Conservation (phyloP, 257 asterid genomes). For the Linderniella brevidens region DNA sequence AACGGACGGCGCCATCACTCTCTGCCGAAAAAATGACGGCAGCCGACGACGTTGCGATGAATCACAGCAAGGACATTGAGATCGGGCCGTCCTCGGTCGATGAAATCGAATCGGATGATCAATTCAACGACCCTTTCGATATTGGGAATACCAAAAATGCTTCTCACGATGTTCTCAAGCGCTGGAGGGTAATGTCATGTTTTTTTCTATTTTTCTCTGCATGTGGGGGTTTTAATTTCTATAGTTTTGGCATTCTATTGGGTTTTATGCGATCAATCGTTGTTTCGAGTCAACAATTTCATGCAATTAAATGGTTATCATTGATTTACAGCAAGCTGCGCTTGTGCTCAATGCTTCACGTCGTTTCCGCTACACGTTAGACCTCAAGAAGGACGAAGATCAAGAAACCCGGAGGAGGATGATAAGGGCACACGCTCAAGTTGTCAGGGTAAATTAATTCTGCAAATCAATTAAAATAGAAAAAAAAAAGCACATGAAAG, state of each 20-base stretch:
- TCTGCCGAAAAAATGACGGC: too few species aligned
- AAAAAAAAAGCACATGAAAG: neutral
- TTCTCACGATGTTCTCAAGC: conserved; percentile 49
- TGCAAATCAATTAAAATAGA: too few species aligned
- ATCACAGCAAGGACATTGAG: too few species aligned
- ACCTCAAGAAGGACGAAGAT: conserved; percentile 60
- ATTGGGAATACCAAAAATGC: conserved; percentile 67
- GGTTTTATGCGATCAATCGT: neutral
- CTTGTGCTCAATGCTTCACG: conserved; percentile 96
- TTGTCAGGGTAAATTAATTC: conserved; percentile 45
- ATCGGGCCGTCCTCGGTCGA: too few species aligned
- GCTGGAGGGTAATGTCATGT: conserved; percentile 70
- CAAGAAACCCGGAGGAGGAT: conserved; percentile 52
- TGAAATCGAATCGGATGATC: too few species aligned
- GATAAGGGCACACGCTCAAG: conserved; percentile 98
- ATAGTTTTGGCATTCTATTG: neutral
- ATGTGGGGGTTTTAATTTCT: neutral
- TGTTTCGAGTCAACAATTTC: neutral
- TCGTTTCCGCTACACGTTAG: conserved; percentile 80
- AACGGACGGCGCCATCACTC: too few species aligned
- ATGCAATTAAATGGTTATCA: neutral
- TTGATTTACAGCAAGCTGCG: conserved; percentile 66
- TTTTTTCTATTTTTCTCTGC: neutral
- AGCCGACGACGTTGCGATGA: too few species aligned
- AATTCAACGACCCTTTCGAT: conserved; percentile 64